Evolutionary conservation across 2,329 filamentous ascomycete species (phyloP).

Genomic region (Claviceps digitariae): DNA sequence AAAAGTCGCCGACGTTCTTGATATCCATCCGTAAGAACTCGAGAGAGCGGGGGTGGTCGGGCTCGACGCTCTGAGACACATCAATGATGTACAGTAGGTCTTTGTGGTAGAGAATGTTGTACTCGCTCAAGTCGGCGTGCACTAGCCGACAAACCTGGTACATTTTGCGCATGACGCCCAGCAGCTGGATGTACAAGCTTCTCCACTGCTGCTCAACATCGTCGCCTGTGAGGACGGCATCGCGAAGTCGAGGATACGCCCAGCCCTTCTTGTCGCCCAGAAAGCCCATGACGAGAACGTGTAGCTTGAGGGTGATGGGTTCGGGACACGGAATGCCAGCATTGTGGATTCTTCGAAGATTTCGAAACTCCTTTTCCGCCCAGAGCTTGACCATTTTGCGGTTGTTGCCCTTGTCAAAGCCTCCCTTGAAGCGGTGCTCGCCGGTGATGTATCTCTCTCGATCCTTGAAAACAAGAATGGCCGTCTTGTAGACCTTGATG

Average conservation of each 20-base stretch:
- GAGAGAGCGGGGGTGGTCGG: slow-evolving; percentile 81
- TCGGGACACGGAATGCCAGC: slow-evolving; percentile 85
- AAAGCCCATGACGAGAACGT: slow-evolving; percentile 92
- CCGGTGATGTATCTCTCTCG: slow-evolving; percentile 90
- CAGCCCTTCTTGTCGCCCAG: slow-evolving; percentile 77
- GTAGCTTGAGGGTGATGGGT: slow-evolving; percentile 76
- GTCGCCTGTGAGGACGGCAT: slow-evolving; percentile 60
- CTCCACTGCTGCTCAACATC: slow-evolving; percentile 62
- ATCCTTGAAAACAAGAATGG: slow-evolving; percentile 96
- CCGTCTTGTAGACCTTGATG: slow-evolving; percentile 98
- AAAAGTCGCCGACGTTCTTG: slow-evolving; percentile 92
- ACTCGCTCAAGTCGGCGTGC: slow-evolving; percentile 94
- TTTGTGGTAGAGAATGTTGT: slow-evolving; percentile 88
- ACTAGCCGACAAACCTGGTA: slow-evolving; percentile 88
- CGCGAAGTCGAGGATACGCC: slow-evolving; percentile 77
- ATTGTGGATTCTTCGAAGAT: slow-evolving; percentile 69
- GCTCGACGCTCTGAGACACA: slow-evolving; percentile 93
- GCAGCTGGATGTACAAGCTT: slow-evolving; percentile 64
- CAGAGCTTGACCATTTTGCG: slow-evolving; percentile 96
- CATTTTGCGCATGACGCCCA: slow-evolving; percentile 82
- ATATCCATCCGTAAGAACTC: slow-evolving; percentile 98
- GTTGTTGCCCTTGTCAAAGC: slow-evolving; percentile 90
- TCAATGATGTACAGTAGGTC: slow-evolving; percentile 84
- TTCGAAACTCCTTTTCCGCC: slow-evolving; percentile 98
- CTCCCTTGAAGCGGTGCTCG: slow-evolving; percentile 80